These are phyloP conservation scores for Neonectria sp. DNA, from an alignment of 2,329 filamentous ascomycete species.

Conservation along the genomic window DNA sequence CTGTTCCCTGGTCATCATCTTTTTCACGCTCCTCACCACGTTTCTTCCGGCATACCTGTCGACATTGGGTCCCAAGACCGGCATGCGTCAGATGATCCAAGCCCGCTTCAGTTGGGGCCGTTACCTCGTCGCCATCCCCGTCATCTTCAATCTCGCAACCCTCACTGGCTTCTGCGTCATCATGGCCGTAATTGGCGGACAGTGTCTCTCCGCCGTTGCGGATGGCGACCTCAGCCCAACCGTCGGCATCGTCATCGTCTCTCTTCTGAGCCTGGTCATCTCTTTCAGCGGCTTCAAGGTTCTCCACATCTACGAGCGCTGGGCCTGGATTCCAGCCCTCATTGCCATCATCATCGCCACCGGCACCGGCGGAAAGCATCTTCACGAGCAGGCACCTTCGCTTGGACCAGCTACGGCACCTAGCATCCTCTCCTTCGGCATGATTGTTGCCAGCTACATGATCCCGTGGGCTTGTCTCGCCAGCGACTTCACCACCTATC, in stretches of 20 bases:
- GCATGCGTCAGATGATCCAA: slow-evolving; percentile 64
- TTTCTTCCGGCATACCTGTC: slow-evolving; percentile 58
- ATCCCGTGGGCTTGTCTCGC: slow-evolving; percentile 66
- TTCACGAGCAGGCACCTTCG: slow-evolving; percentile 54
- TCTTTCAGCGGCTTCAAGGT: slow-evolving; percentile 64
- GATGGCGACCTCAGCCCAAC: slow-evolving; percentile 56
- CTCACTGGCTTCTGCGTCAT: slow-evolving; percentile 65
- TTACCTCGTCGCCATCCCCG: slow-evolving; percentile 38
- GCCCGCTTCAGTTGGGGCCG: slow-evolving; percentile 54
- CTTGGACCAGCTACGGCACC: slow-evolving; percentile 39
- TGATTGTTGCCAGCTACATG: slow-evolving; percentile 70
- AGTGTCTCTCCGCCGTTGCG: slow-evolving; percentile 57
- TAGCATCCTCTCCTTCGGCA: slow-evolving; percentile 64
- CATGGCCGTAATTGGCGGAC: slow-evolving; percentile 62
- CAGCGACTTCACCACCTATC: slow-evolving; percentile 59
- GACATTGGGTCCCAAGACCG: slow-evolving; percentile 60
- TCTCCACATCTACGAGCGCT: slow-evolving; percentile 62
- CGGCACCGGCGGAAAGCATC: slow-evolving; percentile 56
- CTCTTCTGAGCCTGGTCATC: slow-evolving; percentile 60
- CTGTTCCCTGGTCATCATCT: slow-evolving; percentile 61
- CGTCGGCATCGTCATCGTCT: slow-evolving; percentile 65
- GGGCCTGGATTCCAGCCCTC: slow-evolving; percentile 62
- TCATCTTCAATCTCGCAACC: slow-evolving; percentile 62
- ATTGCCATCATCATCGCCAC: slow-evolving; percentile 58
- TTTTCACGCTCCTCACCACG: slow-evolving; percentile 61